These are phyloP conservation scores for Penicillium soppii DNA, from an alignment of 495 filamentous ascomycete genomes.

Conservation along the genomic window DNA sequence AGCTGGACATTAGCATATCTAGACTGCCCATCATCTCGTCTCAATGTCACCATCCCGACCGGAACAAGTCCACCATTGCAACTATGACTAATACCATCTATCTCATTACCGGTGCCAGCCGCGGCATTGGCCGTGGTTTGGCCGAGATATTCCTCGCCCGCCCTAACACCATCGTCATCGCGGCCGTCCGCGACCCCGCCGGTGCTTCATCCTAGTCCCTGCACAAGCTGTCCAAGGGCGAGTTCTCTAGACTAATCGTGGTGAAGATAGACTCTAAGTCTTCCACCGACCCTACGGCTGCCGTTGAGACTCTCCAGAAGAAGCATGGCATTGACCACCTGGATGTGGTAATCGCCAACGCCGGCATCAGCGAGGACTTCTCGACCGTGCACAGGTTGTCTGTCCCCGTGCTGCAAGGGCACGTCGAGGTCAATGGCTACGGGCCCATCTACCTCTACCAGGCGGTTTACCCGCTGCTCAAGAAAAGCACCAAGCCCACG, in stretches of 20 bases:
- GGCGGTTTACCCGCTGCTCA: conserved; percentile 27
- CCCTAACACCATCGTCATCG: conserved; percentile 49
- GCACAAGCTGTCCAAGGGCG: conserved; percentile 22
- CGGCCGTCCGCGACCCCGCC: conserved; percentile 38
- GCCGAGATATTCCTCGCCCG: conserved; percentile 35
- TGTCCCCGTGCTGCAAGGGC: conserved; percentile 23
- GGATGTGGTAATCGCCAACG: conserved; percentile 55
- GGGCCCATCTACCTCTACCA: conserved; percentile 25
- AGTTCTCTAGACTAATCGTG: conserved; percentile 35
- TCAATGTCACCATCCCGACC: neutral
- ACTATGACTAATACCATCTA: conserved; percentile 21
- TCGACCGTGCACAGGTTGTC: conserved; percentile 17
- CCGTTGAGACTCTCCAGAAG: conserved; percentile 22
- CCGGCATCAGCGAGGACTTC: conserved; percentile 30
- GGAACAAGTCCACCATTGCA: neutral
- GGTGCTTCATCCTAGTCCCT: conserved; percentile 26
- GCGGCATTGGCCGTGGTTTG: conserved; percentile 50
- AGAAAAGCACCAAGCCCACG: conserved; percentile 30
- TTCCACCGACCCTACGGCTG: conserved; percentile 20
- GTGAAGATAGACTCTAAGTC: conserved; percentile 42
- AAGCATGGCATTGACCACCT: conserved; percentile 34
- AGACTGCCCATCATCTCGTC: neutral
- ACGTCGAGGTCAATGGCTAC: conserved; percentile 18
- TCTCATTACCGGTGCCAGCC: conserved; percentile 39
- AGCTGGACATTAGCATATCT: neutral